These are phyloP conservation scores for Cutaneotrichosporon mucoides DNA, from an alignment of 1,284 basidiomycete species.

Conservation along the genomic window DNA sequence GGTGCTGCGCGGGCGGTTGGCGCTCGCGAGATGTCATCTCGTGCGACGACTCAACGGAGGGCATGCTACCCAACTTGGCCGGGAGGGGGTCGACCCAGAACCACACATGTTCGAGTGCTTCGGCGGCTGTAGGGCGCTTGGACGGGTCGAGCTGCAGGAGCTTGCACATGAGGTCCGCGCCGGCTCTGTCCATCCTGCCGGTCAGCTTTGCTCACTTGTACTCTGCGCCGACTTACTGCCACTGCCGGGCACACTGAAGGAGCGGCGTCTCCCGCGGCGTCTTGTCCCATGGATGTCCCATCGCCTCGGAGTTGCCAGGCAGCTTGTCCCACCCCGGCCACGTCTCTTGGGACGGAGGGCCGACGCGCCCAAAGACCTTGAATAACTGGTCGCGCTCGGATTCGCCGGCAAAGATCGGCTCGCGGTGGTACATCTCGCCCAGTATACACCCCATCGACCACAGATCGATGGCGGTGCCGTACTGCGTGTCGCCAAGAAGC, in stretches of 20 bases:
- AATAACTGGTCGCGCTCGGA: slow-evolving; percentile 87
- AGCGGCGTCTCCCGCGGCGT: slow-evolving; percentile 23
- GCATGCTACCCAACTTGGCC: slow-evolving; percentile 62
- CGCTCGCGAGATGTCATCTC: slow-evolving; percentile 38
- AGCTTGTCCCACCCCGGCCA: slow-evolving; percentile 75
- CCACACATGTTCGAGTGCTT: slow-evolving; percentile 54
- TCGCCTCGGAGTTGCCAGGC: slow-evolving; percentile 70
- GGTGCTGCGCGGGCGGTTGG: neutral
- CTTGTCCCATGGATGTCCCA: slow-evolving; percentile 37
- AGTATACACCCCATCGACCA: slow-evolving; percentile 98
- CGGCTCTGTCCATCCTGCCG: slow-evolving; percentile 36
- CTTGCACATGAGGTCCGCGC: slow-evolving; percentile 49
- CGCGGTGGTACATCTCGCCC: slow-evolving; percentile 88
- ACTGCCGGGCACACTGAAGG: slow-evolving; percentile 24
- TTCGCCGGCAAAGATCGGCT: slow-evolving; percentile 81
- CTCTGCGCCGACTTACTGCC: slow-evolving; percentile 27
- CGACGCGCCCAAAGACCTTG: slow-evolving; percentile 84
- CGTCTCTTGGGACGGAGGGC: slow-evolving; percentile 67
- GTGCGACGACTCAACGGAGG: slow-evolving; percentile 35
- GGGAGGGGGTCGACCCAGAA: slow-evolving; percentile 76
- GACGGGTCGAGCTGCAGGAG: slow-evolving; percentile 55
- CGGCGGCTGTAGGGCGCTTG: slow-evolving; percentile 53
- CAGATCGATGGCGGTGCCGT: slow-evolving; percentile 91
- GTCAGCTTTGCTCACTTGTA: neutral
- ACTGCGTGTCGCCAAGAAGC: slow-evolving; percentile 79